Percentiles rank a stretch among this genome's conserved stretches.
Evolutionary conservation across 2,329 filamentous ascomycete genomes (phyloP).

Genomic region (Fusarium metavorans): DNA sequence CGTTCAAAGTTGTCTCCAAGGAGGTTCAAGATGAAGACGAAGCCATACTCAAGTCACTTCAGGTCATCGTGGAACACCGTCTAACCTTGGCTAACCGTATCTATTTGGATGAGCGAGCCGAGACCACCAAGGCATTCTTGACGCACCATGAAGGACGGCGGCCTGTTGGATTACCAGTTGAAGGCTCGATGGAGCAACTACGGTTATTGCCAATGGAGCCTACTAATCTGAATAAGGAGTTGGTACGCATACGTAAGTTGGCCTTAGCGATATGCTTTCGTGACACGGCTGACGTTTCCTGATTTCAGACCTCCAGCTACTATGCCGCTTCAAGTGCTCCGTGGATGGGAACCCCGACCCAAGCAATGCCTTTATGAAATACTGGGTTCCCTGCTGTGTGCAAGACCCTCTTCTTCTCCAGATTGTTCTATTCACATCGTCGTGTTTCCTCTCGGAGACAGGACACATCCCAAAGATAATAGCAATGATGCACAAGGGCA

Average conservation of each 20-base stretch:
- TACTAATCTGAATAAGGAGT: conserved; percentile 59
- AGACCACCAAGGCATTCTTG: conserved; percentile 15
- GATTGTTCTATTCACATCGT: conserved; percentile 62
- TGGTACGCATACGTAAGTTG: conserved; percentile 60
- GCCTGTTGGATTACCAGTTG: conserved; percentile 40
- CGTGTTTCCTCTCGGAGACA: conserved; percentile 64
- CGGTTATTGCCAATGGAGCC: conserved; percentile 56
- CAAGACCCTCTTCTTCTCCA: conserved; percentile 63
- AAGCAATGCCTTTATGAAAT: conserved; percentile 59
- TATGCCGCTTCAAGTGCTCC: conserved; percentile 64
- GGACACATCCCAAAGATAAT: conserved; percentile 59
- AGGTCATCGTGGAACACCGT: conserved; percentile 47
- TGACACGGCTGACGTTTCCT: not conserved
- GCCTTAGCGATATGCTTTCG: too few species aligned
- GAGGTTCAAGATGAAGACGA: conserved; percentile 45
- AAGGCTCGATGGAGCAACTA: conserved; percentile 51
- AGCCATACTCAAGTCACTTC: conserved; percentile 44
- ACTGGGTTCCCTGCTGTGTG: conserved; percentile 61
- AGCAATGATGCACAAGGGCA: conserved; percentile 57
- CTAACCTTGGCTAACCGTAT: conserved; percentile 47
- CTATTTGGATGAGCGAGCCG: conserved; percentile 46
- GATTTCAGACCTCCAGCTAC: conserved; percentile 57
- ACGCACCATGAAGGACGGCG: conserved; percentile 15
- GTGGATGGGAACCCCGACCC: conserved; percentile 61
- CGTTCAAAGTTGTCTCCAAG: conserved; percentile 42